Base-by-base conservation (phyloP, 2,329 filamentous ascomycete species). In the Phyllosticta citribraziliensis region DNA sequence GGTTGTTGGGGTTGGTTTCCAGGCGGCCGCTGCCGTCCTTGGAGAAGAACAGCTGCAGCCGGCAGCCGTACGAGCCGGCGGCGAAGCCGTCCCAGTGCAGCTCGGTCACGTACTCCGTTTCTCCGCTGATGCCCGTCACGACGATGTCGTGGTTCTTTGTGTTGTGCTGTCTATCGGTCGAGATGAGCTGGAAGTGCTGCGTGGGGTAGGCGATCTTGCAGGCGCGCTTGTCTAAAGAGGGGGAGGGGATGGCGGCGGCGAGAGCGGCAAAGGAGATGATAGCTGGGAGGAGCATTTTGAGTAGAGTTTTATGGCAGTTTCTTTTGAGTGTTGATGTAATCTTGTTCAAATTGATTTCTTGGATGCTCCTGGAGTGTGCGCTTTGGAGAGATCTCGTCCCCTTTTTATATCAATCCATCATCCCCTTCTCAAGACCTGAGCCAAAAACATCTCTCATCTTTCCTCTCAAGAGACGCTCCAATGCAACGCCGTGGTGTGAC, bases 21-120 rank as follows among this genome's bases (percentile, higher is more conserved):
- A 60, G 19, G 30, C 30, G 30, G 6, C 22, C 30, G 47, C 62
- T 62, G 63, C 65, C 66, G 20, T 60, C 63, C 20, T 65, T 50
- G 2, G 65, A 64, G 64, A 70, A 70, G 62, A 66, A 66, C 63
- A 66, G 63, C 63, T 70, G 68, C 51, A 70, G 65, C 54, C 66
- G 64, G 64, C 69, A 70, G 30, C 30, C 9, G 60, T 66, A 68
- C 19, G 64, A 63, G n/a, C 60, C 63, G 14, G 63, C 56, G 12
- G 68, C 68, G 35, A 70, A 60, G 58, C 60, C 64, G 59, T 40
- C 56, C 64, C 68, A 69, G 52, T 66, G 61, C 25, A 56, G 57
- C 57, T 47, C 70, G 12, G 27, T 55, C 47, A 63, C 62, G 53
- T 56, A 35, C 27, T 65, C 61, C n/a, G 62, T 33, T 5, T 24